These are phyloP conservation scores for Jasminum sambac DNA, from an alignment of 257 asterid species.

Conservation along the genomic window DNA sequence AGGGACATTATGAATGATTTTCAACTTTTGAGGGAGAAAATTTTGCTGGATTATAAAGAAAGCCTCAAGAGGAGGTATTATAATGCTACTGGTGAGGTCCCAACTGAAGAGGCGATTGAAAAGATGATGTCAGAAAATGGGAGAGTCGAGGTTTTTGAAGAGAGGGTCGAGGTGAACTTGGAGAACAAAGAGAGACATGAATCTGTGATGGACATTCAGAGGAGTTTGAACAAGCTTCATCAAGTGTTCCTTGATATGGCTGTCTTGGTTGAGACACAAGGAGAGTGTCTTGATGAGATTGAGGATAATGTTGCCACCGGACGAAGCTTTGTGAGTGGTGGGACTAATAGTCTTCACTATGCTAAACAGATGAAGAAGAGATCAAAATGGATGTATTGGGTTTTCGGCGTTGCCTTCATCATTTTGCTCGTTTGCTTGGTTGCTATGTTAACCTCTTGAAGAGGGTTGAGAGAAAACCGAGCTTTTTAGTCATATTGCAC, in stretches of 20 bases:
- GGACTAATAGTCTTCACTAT: constrained; percentile 66
- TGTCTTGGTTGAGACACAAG: constrained; percentile 79
- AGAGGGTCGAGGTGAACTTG: constrained; percentile 33
- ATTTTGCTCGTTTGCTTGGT: constrained; percentile 63
- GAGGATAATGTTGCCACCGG: constrained; percentile 65
- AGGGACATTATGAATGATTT: constrained; percentile 74
- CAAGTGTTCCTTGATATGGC: constrained; percentile 90
- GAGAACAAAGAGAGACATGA: constrained; percentile 75
- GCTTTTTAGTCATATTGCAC: background rate
- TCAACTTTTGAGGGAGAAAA: constrained; percentile 58
- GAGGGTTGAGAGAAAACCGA: background rate
- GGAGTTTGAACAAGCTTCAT: constrained; percentile 85
- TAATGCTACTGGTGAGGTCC: constrained; percentile 57
- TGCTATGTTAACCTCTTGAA: constrained; percentile 42
- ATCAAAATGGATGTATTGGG: constrained; percentile 56
- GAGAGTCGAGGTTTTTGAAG: constrained; percentile 39
- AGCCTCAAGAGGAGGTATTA: constrained; percentile 65
- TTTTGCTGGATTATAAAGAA: constrained; percentile 64
- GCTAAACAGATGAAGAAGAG: constrained; percentile 71
- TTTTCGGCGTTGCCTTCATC: constrained; percentile 51
- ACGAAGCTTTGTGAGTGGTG: constrained; percentile 72
- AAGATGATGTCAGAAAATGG: constrained; percentile 57
- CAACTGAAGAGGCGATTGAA: constrained; percentile 65
- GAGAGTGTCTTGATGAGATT: constrained; percentile 61
- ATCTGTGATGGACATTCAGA: constrained; percentile 79